Base-by-base conservation (phyloP, 176 grass and related monocot species). In the Juncus inflexus region DNA sequence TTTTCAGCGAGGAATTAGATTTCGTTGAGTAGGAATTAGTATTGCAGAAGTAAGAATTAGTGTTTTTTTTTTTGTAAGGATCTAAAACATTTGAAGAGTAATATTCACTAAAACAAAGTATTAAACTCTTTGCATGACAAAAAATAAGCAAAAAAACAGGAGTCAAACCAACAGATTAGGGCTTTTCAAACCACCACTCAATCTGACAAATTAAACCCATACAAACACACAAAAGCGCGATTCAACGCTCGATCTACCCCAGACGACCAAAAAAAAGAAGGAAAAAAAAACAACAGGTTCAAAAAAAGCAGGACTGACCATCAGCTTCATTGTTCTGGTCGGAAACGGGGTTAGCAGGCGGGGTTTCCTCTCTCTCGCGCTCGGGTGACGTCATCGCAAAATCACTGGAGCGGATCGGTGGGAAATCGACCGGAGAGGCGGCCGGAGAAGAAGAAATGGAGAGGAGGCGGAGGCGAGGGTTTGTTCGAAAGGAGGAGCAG, bases 311-410 rank as follows among this genome's bases (percentile, higher is more conserved):
- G 0, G 50, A 56, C 19, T 28, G 19, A 56, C 12, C 7, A 15
- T 56, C 51, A 69, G 52, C 68, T 47, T 71, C 53, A 40, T 71
- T 71, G 19, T 52, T 12, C 16, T 42, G 68, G 28, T 71, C 54
- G 40, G 56, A 7, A 15, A 71, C 40, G 7, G 68, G 68, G 42
- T 71, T 71, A 55, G 68, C 68, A 41, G 68, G 68, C 55, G 68
- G 68, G 0, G 68, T 71, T 12, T 71, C 68, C 40, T 71, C 68
- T 71, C 68, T 71, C 35, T 71, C 68, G 54, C 68, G 68, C 39
- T 71, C 38, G n/a, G 68, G 54, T 59, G 68, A 71, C 68, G 68
- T 71, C 68, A 71, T 71, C 12, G 68, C 12, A 45, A 28, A 39
- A 59, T 58, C 55, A 52, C 58, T 40, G 61, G 63, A 37, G 28